A percentile compares a stretch with the other conserved stretches of the same genome.
These are phyloP conservation scores for Chaetoceros muelleri DNA, from an alignment of 108 stramenopile genomes.

Conservation along the genomic window DNA sequence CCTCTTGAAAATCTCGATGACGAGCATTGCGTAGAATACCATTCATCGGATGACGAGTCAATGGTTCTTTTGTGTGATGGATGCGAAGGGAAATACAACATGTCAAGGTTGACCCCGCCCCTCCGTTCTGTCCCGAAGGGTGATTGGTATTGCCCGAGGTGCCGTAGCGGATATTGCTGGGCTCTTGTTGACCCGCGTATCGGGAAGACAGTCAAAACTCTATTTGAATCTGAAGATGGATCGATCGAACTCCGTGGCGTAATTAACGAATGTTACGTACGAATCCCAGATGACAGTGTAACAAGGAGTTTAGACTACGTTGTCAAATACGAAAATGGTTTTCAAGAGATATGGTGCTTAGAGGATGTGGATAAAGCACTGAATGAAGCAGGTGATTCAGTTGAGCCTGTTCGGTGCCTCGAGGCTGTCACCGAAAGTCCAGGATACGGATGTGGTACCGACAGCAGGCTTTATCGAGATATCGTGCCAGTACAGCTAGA, in stretches of 20 bases:
- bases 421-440: slow-evolving; percentile 67
- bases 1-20: slow-evolving; percentile 63
- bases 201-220: slow-evolving; percentile 33
- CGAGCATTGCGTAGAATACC: slow-evolving; percentile 70
- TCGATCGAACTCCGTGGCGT: slow-evolving; percentile 10
- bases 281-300: slow-evolving; percentile 34
- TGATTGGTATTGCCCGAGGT: slow-evolving; percentile 85
- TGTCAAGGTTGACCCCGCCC: slow-evolving; percentile 62
- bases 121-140: slow-evolving; percentile 62
- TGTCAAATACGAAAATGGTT: slow-evolving; percentile 23
- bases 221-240: neutral
- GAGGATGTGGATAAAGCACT: slow-evolving; percentile 50
- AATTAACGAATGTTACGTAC: slow-evolving; percentile 11
- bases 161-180: slow-evolving; percentile 67
- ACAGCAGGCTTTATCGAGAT: slow-evolving; percentile 35
- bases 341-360: slow-evolving; percentile 37
- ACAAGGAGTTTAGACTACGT: too few species aligned
- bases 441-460: slow-evolving; percentile 61
- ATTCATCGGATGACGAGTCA: slow-evolving; percentile 46
- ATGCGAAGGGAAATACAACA: slow-evolving; percentile 88
- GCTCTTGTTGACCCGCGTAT: slow-evolving; percentile 68
- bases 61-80: slow-evolving; percentile 82
- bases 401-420: slow-evolving; percentile 44
- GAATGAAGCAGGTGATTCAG: slow-evolving; percentile 24
- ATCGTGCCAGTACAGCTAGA: slow-evolving; percentile 61